Evolutionary conservation across 2,329 filamentous ascomycete genomes (phyloP).

Genomic region (Scytalidium sp.): DNA sequence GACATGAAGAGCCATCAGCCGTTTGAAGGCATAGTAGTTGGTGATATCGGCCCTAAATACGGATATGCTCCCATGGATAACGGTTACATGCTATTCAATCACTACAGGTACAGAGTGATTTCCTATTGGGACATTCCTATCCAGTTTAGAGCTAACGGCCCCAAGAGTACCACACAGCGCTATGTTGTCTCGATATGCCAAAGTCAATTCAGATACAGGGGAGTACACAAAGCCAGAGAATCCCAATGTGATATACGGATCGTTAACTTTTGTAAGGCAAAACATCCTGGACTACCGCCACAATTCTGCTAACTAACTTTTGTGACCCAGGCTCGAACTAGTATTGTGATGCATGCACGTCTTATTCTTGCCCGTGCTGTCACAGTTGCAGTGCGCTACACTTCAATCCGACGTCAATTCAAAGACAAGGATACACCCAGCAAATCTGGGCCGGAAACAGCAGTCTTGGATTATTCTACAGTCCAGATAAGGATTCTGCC

Average conservation of each 20-base stretch:
- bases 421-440: conserved; percentile 40
- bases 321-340: conserved; percentile 24
- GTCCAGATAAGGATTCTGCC: conserved; percentile 51
- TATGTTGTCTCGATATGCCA: conserved; percentile 45
- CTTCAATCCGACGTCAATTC: conserved; percentile 46
- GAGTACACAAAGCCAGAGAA: conserved; percentile 42
- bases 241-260: conserved; percentile 47
- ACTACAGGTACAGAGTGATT: conserved; percentile 23
- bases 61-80: conserved; percentile 51
- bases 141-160: no score
- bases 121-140: no score
- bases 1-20: conserved; percentile 44
- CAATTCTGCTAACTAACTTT: no score
- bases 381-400: conserved; percentile 49
- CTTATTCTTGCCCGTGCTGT: conserved; percentile 50
- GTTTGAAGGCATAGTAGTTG: conserved; percentile 44
- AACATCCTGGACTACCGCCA: conserved; percentile 17
- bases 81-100: conserved; percentile 50
- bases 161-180: conserved; percentile 39
- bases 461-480: conserved; percentile 51
- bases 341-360: conserved; percentile 35
- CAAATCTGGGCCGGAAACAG: conserved; percentile 33
- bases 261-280: conserved; percentile 31
- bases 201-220: conserved; percentile 43
- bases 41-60: conserved; percentile 54